Evolutionary conservation across 2,329 filamentous ascomycete species (phyloP).

Genomic region (Aspergillus flavus): DNA sequence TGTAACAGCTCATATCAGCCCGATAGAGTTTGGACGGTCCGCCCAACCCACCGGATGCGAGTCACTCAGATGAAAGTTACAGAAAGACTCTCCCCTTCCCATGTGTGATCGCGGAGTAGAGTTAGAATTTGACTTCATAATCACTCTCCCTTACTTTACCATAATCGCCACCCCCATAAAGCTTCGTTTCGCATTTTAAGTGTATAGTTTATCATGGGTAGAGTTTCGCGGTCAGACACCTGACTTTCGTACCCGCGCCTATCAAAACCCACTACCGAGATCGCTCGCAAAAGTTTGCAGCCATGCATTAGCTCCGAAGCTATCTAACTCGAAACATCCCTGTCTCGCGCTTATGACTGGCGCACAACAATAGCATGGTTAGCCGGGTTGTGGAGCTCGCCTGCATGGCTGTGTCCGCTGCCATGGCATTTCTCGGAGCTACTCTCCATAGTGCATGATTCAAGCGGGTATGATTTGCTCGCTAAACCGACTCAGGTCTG

Average conservation of each 20-base stretch:
- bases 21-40: not conserved
- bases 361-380: slow-evolving; percentile 5
- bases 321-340: slow-evolving; percentile 13
- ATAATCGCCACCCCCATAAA: not conserved
- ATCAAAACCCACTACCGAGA: slow-evolving; percentile 2
- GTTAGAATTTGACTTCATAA: not conserved
- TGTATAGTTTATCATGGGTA: slow-evolving; percentile 4
- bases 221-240: slow-evolving; percentile 3
- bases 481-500: not conserved
- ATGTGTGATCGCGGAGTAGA: not conserved
- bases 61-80: not conserved
- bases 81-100: not conserved
- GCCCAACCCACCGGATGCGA: not conserved
- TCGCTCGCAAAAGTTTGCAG: slow-evolving; percentile 12
- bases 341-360: slow-evolving; percentile 11
- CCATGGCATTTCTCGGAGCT: not conserved
- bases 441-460: slow-evolving; percentile 1
- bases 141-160: not conserved
- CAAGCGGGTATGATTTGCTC: not conserved
- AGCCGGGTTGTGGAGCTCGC: slow-evolving; percentile 14
- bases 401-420: not conserved
- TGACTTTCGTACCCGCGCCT: not conserved
- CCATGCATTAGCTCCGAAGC: slow-evolving; percentile 13
- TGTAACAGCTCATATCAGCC: slow-evolving; percentile 1
- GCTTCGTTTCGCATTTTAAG: not conserved